These are phyloP conservation scores for Flaveria linearis DNA, from an alignment of 129 eudicot species.

Conservation along the genomic window DNA sequence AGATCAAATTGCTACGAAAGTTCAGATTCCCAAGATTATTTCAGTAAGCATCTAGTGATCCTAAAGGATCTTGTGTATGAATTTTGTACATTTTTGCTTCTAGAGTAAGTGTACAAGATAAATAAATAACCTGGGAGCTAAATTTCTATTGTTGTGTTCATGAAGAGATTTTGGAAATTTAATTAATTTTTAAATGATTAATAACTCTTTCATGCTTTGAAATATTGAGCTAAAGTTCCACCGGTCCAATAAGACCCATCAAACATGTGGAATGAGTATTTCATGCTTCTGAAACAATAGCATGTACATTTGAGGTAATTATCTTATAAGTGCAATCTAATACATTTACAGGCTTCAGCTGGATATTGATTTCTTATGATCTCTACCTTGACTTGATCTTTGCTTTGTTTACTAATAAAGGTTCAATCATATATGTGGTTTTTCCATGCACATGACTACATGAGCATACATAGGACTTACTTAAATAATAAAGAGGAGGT, in stretches of 20 bases:
- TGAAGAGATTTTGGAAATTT: background rate
- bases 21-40: background rate
- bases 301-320: slow-evolving; percentile 2
- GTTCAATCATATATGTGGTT: background rate
- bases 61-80: background rate
- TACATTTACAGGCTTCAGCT: background rate
- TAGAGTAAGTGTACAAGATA: slow-evolving; percentile 1
- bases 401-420: background rate
- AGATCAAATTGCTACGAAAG: slow-evolving; percentile 2
- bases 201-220: slow-evolving; percentile 1
- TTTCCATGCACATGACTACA: background rate
- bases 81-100: slow-evolving; percentile 13
- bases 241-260: background rate
- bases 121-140: slow-evolving; percentile 3
- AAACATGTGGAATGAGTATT: background rate
- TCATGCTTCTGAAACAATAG: background rate
- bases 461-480: slow-evolving; percentile 12
- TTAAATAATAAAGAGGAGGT: background rate
- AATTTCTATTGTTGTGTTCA: background rate
- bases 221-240: background rate
- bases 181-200: background rate
- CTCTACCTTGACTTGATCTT: slow-evolving; percentile 15
- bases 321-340: slow-evolving; percentile 4
- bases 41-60: background rate
- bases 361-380: slow-evolving; percentile 5